Evolutionary conservation across 768 basidiomycete species (phyloP).

Genomic region (Russula lepida): DNA sequence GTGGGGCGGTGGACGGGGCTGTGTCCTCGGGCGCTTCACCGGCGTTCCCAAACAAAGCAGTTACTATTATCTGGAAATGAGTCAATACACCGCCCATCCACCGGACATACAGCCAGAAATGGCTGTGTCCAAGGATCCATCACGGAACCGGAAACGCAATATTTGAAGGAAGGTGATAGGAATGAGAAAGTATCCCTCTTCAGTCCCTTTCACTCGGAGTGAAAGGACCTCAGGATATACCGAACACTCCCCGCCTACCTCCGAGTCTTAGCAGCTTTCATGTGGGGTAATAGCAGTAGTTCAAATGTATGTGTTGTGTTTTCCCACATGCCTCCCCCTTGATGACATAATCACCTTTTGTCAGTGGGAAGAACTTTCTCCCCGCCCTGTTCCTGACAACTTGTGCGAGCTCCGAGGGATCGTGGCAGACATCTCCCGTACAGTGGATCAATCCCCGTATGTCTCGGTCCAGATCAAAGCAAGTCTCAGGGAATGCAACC

Average conservation of each 20-base stretch:
- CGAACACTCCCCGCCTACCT: background rate
- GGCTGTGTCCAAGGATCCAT: background rate
- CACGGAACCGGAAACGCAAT: background rate
- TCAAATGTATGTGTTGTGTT: background rate
- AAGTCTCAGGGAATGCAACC: background rate
- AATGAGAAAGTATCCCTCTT: background rate
- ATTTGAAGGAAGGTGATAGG: background rate
- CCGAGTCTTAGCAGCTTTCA: background rate
- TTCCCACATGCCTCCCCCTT: background rate
- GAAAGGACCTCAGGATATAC: background rate
- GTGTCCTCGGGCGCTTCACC: background rate
- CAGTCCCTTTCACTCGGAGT: background rate
- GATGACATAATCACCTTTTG: background rate
- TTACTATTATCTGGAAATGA: background rate
- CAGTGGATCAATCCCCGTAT: background rate
- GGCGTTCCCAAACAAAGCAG: background rate
- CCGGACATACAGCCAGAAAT: background rate
- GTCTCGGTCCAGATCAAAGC: background rate
- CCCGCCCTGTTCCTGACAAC: conserved; percentile 1
- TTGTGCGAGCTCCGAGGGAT: background rate
- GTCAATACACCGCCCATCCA: background rate
- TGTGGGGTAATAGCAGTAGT: background rate
- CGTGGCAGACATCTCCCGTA: background rate
- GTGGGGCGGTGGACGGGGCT: background rate
- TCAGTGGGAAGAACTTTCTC: background rate